phyloP scores from a whole-genome alignment of 768 basidiomycete species.

The Termitomyces sp. region DNA sequence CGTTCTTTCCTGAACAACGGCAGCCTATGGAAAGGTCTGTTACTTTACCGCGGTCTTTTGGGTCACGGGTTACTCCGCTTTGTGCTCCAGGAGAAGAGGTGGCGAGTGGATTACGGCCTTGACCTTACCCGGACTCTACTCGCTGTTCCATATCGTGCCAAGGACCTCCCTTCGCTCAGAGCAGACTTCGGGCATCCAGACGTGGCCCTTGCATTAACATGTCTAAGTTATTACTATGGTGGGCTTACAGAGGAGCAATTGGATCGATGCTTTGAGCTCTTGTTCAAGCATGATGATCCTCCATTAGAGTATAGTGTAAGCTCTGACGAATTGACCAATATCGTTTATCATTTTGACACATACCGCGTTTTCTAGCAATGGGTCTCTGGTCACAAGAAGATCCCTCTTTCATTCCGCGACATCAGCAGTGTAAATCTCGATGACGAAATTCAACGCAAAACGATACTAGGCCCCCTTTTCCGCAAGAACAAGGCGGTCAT shows the following conservation, averaged over 20 bases:
- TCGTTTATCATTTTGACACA: background rate
- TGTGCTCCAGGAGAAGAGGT: constrained; percentile 32
- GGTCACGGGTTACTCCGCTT: constrained; percentile 34
- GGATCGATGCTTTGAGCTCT: constrained; percentile 27
- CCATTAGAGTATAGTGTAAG: constrained; percentile 29
- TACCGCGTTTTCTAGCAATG: background rate
- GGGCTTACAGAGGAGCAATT: constrained; percentile 38
- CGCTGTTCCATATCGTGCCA: constrained; percentile 51
- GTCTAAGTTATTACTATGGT: constrained; percentile 43
- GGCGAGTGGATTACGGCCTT: constrained; percentile 51
- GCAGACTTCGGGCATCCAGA: constrained; percentile 54
- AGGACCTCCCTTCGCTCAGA: constrained; percentile 39
- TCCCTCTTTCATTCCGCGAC: constrained; percentile 26
- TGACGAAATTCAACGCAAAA: constrained; percentile 27
- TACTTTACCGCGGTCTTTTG: constrained; percentile 42
- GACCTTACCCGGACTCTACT: constrained; percentile 36
- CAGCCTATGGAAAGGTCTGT: constrained; percentile 28
- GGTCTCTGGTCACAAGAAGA: constrained; percentile 2
- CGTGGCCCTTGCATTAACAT: constrained; percentile 39
- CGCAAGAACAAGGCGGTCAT: constrained; percentile 30
- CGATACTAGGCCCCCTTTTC: constrained; percentile 28
- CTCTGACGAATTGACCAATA: background rate
- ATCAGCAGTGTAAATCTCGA: constrained; percentile 37
- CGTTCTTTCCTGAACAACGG: constrained; percentile 5
- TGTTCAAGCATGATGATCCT: constrained; percentile 37